Conservation (phyloP, 192 early-diverging fungal genomes). For the Gonapodya sp. region DNA sequence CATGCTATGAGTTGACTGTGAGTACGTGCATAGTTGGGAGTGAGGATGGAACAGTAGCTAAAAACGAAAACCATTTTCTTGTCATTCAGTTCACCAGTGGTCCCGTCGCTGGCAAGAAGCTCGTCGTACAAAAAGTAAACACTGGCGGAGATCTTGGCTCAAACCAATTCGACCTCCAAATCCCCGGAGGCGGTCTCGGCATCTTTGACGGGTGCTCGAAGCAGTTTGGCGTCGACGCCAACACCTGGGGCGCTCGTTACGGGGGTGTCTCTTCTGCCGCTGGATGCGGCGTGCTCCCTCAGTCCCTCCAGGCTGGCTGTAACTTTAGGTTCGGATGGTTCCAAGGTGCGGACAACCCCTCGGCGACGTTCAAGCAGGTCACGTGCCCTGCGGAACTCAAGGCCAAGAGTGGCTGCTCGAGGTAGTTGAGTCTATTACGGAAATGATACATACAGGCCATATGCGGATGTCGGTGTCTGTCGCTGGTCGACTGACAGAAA, state of each 20-base stretch:
- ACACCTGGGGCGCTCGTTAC: slow-evolving; percentile 9
- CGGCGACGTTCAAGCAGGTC: not conserved
- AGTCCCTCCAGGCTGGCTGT: slow-evolving; percentile 7
- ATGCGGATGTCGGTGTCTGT: no score
- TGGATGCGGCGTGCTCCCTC: not conserved
- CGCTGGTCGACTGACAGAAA: no score
- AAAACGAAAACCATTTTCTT: not conserved
- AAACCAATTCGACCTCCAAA: slow-evolving; percentile 9
- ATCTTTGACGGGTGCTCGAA: slow-evolving; percentile 9
- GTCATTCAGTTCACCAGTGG: not conserved
- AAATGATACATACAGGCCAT: no score
- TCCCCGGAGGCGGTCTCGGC: slow-evolving; percentile 11
- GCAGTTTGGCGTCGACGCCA: not conserved
- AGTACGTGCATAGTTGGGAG: not conserved
- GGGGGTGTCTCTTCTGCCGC: not conserved
- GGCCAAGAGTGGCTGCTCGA: slow-evolving; percentile 6
- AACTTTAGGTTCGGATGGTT: slow-evolving; percentile 12
- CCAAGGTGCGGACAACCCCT: not conserved
- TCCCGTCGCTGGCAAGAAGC: slow-evolving; percentile 9
- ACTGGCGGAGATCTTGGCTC: slow-evolving; percentile 8
- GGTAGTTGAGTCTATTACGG: no score
- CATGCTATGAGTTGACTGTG: slow-evolving; percentile 8
- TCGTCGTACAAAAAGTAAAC: slow-evolving; percentile 12
- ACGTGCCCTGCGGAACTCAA: not conserved
- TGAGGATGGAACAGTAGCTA: no score